Conservation (phyloP, 768 basidiomycete genomes). For the Lyophyllum shimeji region DNA sequence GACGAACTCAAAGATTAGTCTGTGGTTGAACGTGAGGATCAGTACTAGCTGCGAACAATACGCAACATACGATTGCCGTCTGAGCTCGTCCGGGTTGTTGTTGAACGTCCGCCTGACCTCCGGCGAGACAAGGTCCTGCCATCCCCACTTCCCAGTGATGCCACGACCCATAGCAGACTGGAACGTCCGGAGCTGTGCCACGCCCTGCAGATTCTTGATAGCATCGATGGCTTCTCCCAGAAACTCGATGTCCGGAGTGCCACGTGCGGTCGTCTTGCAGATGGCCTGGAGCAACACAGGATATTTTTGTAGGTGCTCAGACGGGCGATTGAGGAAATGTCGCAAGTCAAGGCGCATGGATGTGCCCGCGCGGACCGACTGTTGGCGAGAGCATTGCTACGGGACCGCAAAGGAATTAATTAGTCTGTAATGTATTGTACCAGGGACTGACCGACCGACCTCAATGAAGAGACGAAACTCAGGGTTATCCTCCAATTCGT, state of each 20-base stretch:
- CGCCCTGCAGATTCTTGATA: constrained; percentile 77
- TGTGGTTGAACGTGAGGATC: constrained; percentile 25
- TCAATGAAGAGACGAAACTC: constrained; percentile 86
- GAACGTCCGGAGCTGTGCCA: constrained; percentile 85
- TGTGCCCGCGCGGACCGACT: constrained; percentile 37
- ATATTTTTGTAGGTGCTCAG: constrained; percentile 85
- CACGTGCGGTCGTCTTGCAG: constrained; percentile 73
- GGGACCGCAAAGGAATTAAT: not conserved
- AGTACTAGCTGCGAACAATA: not conserved
- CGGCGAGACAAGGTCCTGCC: constrained; percentile 80
- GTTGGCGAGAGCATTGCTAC: constrained; percentile 46
- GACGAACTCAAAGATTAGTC: constrained; percentile 92
- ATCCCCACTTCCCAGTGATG: constrained; percentile 77
- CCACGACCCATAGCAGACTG: constrained; percentile 88
- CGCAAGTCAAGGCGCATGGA: constrained; percentile 62
- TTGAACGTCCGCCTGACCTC: constrained; percentile 50
- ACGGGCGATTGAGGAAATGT: constrained; percentile 75
- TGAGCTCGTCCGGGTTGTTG: constrained; percentile 70
- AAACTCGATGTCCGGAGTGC: constrained; percentile 84
- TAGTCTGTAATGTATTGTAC: not conserved
- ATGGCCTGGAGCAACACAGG: constrained; percentile 87
- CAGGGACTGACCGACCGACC: constrained; percentile 41
- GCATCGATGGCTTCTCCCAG: constrained; percentile 76
- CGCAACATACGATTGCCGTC: constrained; percentile 76
- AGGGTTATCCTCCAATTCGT: constrained; percentile 80